Percentiles rank a stretch among this genome's conserved stretches.
Evolutionary conservation across 352 stramenopile species (phyloP).

Genomic region (Phytophthora foliorum): DNA sequence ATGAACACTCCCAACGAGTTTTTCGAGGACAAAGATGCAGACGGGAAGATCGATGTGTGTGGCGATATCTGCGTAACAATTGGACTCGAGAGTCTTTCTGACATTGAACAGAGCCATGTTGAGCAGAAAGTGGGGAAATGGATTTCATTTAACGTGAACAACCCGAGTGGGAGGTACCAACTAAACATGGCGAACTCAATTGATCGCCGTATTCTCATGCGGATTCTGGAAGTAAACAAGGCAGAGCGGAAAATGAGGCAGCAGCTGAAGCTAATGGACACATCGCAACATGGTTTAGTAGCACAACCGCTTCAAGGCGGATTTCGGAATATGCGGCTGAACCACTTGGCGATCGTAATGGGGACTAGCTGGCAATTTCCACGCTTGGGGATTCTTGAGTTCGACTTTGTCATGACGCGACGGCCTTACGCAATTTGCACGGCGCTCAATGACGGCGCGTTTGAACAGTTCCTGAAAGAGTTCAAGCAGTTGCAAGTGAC

Average conservation of each 20-base stretch:
- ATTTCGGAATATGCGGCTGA: slow-evolving; percentile 75
- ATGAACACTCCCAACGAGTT: slow-evolving; percentile 70
- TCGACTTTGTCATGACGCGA: slow-evolving; percentile 77
- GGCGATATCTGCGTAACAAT: slow-evolving; percentile 83
- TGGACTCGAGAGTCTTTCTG: slow-evolving; percentile 68
- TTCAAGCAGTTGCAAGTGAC: slow-evolving; percentile 77
- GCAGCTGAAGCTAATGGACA: slow-evolving; percentile 69
- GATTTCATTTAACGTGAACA: slow-evolving; percentile 80
- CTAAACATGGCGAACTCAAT: slow-evolving; percentile 79
- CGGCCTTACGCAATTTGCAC: slow-evolving; percentile 67
- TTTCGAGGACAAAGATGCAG: slow-evolving; percentile 84
- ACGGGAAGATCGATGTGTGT: slow-evolving; percentile 85
- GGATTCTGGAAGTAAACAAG: slow-evolving; percentile 75
- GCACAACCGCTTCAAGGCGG: slow-evolving; percentile 50
- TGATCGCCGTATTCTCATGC: slow-evolving; percentile 79
- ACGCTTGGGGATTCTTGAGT: slow-evolving; percentile 69
- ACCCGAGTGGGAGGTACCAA: slow-evolving; percentile 72
- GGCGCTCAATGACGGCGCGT: slow-evolving; percentile 67
- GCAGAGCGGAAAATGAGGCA: slow-evolving; percentile 61
- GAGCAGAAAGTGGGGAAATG: slow-evolving; percentile 81
- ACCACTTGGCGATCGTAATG: slow-evolving; percentile 67
- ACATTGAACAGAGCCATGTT: slow-evolving; percentile 75
- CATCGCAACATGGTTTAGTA: slow-evolving; percentile 59
- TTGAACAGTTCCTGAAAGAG: slow-evolving; percentile 82
- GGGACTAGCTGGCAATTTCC: slow-evolving; percentile 69